These are phyloP conservation scores for Myxozyma melibiosi DNA, from an alignment of 805 yeast species.

Conservation along the genomic window DNA sequence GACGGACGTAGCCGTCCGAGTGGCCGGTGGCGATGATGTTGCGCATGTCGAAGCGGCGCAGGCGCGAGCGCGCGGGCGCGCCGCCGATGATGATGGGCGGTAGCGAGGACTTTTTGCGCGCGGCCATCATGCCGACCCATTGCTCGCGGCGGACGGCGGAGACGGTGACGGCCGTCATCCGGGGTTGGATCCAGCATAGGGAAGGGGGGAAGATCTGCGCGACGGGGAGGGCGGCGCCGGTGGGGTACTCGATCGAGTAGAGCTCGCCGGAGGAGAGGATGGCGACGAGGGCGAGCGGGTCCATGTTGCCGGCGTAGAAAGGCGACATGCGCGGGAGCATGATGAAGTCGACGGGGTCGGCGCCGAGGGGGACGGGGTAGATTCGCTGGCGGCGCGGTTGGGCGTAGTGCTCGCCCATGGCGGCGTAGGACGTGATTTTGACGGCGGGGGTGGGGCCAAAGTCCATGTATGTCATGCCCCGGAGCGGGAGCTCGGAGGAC, in stretches of 20 bases:
- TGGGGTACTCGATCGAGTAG: slow-evolving; percentile 60
- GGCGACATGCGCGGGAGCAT: slow-evolving; percentile 68
- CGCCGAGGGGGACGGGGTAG: slow-evolving; percentile 54
- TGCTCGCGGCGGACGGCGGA: slow-evolving; percentile 61
- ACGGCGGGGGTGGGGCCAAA: slow-evolving; percentile 81
- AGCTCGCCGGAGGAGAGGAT: slow-evolving; percentile 65
- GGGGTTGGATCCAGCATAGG: slow-evolving; percentile 76
- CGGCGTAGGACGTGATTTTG: slow-evolving; percentile 77
- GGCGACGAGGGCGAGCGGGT: slow-evolving; percentile 66
- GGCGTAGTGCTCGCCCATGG: slow-evolving; percentile 77
- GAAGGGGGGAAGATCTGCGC: slow-evolving; percentile 78
- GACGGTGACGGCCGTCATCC: slow-evolving; percentile 58
- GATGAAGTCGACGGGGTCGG: slow-evolving; percentile 50
- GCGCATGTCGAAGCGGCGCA: slow-evolving; percentile 54
- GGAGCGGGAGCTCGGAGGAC: slow-evolving; percentile 45
- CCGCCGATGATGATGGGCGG: slow-evolving; percentile 73
- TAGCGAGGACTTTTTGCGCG: slow-evolving; percentile 36
- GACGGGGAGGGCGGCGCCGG: slow-evolving; percentile 54
- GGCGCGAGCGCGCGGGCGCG: slow-evolving; percentile 56
- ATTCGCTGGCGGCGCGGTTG: slow-evolving; percentile 58
- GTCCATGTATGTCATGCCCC: slow-evolving; percentile 60
- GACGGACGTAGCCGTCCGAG: slow-evolving; percentile 72
- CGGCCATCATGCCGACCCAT: slow-evolving; percentile 77
- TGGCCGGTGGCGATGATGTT: slow-evolving; percentile 80
- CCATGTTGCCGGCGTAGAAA: slow-evolving; percentile 75